These are phyloP conservation scores for Borovskyia barvae DNA, from an alignment of 208 protist genomes.

Conservation along the genomic window DNA sequence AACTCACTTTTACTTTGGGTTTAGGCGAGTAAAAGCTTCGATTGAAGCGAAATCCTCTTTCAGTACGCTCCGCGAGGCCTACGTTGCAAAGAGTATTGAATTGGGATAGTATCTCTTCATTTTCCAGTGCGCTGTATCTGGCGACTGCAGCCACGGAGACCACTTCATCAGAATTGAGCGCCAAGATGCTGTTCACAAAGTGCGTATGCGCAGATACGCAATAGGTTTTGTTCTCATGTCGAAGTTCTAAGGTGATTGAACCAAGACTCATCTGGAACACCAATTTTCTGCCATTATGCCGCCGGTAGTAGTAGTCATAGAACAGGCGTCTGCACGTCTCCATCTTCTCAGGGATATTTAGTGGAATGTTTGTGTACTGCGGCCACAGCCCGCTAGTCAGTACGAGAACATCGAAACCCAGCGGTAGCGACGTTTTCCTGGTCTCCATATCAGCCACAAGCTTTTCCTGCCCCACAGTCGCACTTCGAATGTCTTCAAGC, in stretches of 20 bases:
- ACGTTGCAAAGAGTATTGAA: conserved; percentile 33
- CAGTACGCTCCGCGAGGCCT: conserved; percentile 24
- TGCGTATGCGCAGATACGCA: conserved; percentile 58
- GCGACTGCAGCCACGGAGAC: conserved; percentile 14
- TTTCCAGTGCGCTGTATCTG: conserved; percentile 15
- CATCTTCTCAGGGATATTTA: conserved; percentile 51
- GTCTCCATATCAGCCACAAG: conserved; percentile 22
- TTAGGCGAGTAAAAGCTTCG: conserved; percentile 26
- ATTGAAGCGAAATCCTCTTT: conserved; percentile 38
- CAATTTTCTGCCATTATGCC: conserved; percentile 72
- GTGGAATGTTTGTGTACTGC: conserved; percentile 33
- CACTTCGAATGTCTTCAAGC: conserved; percentile 53
- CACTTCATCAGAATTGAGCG: conserved; percentile 33
- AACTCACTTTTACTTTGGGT: conserved; percentile 28
- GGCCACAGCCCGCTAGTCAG: conserved; percentile 73
- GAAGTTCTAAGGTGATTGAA: conserved; percentile 54
- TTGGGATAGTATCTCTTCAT: conserved; percentile 31
- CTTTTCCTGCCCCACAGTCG: conserved; percentile 16
- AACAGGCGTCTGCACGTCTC: conserved; percentile 54
- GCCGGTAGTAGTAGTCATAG: conserved; percentile 50
- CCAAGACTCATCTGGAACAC: conserved; percentile 66
- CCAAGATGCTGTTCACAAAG: conserved; percentile 66
- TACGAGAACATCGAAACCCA: conserved; percentile 60
- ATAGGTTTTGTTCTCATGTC: conserved; percentile 35
- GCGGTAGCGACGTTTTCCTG: conserved; percentile 29